A percentile compares a stretch with the other conserved stretches of the same genome.
phyloP scores from a whole-genome alignment of 306 rosid species.

The Lablab purpureus region DNA sequence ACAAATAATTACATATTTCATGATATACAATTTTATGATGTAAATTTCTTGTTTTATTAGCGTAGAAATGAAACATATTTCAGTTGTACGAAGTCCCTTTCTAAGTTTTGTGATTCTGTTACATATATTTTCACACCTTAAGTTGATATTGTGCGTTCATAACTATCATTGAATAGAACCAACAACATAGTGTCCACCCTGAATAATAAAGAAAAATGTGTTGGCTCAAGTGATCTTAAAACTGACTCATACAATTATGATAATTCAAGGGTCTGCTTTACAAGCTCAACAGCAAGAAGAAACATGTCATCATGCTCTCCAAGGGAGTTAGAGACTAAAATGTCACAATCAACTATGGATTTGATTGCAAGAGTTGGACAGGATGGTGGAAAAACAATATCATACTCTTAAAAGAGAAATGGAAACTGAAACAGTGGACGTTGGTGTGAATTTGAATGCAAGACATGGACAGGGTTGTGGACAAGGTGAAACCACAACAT shows the following conservation, averaged over 20 bases:
- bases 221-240: neutral
- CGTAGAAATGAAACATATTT: neutral
- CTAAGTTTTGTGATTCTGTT: neutral
- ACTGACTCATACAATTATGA: neutral
- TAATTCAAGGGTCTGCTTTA: neutral
- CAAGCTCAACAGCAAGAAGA: neutral
- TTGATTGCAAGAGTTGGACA: neutral
- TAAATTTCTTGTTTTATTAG: neutral
- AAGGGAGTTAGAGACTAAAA: neutral
- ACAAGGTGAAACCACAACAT: neutral
- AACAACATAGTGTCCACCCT: neutral
- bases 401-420: neutral
- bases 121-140: neutral
- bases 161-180: neutral
- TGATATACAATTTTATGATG: neutral
- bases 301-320: neutral
- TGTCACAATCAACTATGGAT: too few relatives aligned
- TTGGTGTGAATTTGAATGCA: neutral
- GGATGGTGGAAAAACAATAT: neutral
- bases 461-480: neutral
- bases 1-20: slow-evolving; percentile 1
- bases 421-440: neutral
- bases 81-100: neutral
- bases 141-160: neutral
- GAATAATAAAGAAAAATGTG: neutral